Percentiles rank a stretch among this genome's conserved stretches.
These are phyloP conservation scores for Chimonanthus salicifolius DNA, from an alignment of 164 flowering plant genomes.

Conservation along the genomic window DNA sequence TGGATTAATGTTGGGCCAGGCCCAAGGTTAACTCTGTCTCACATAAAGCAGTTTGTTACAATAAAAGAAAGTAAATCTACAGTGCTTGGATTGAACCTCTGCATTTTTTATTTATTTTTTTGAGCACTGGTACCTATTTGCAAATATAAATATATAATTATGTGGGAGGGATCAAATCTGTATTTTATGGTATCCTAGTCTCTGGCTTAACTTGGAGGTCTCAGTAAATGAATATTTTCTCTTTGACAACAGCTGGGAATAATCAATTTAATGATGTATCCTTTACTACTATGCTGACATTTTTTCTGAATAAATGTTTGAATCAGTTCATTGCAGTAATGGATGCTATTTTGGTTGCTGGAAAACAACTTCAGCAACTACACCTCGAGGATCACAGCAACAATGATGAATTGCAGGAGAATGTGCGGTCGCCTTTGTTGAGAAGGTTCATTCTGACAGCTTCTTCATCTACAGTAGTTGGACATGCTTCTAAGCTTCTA, in stretches of 20 bases:
- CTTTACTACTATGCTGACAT: constrained; percentile 4
- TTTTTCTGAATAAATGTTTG: constrained; percentile 13
- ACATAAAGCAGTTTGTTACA: too few species aligned
- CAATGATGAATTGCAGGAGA: constrained; percentile 13
- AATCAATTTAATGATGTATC: neutral
- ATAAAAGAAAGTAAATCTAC: too few species aligned
- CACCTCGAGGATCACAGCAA: constrained; percentile 30
- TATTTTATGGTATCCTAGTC: too few species aligned
- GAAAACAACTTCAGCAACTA: constrained; percentile 75
- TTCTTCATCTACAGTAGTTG: constrained; percentile 53
- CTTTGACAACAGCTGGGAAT: neutral
- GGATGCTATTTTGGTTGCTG: constrained; percentile 69
- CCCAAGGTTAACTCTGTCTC: too few species aligned
- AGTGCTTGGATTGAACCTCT: too few species aligned
- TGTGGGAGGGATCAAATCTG: too few species aligned
- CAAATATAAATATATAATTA: too few species aligned
- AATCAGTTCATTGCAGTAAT: constrained; percentile 75
- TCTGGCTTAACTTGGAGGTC: too few species aligned
- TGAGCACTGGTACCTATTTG: too few species aligned
- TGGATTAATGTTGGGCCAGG: too few species aligned
- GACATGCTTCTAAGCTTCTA: constrained; percentile 55
- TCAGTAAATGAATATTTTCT: too few species aligned
- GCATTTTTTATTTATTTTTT: too few species aligned
- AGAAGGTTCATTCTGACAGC: constrained; percentile 67
- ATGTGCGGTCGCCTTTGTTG: constrained; percentile 46